Percentiles rank a stretch among this genome's conserved stretches.
Evolutionary conservation across 2,329 filamentous ascomycete genomes (phyloP).

Genomic region (Trichoderma pleuroti): DNA sequence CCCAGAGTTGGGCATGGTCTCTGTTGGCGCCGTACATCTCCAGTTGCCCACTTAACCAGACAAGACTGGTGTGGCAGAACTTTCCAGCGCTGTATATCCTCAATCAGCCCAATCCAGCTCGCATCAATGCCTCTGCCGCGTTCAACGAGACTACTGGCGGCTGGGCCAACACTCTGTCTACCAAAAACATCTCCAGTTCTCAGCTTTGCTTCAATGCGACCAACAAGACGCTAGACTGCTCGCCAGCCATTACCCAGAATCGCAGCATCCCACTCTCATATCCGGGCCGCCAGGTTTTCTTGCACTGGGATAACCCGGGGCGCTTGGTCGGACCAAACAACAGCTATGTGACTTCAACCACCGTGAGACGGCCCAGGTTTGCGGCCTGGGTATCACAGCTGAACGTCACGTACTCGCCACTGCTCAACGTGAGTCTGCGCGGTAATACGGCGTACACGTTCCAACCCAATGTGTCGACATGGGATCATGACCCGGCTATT

Average conservation of each 20-base stretch:
- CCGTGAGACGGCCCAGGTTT: constrained; percentile 58
- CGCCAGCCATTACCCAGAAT: constrained; percentile 64
- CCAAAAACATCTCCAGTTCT: constrained; percentile 39
- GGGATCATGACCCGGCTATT: constrained; percentile 61
- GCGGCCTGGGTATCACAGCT: constrained; percentile 77
- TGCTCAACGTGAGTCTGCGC: constrained; percentile 48
- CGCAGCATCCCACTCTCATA: constrained; percentile 68
- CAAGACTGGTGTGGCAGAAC: constrained; percentile 79
- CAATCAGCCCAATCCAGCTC: constrained; percentile 73
- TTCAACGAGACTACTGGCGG: constrained; percentile 62
- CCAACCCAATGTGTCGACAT: constrained; percentile 69
- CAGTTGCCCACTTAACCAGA: constrained; percentile 68
- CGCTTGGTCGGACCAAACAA: constrained; percentile 73
- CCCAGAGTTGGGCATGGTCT: constrained; percentile 83
- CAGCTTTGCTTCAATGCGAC: constrained; percentile 58
- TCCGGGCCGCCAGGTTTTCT: constrained; percentile 66
- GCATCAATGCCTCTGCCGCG: constrained; percentile 59
- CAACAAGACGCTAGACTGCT: constrained; percentile 53
- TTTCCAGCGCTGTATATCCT: constrained; percentile 68
- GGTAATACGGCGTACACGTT: constrained; percentile 61
- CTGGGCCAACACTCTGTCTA: constrained; percentile 53
- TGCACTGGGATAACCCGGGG: constrained; percentile 71
- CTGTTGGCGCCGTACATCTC: constrained; percentile 77
- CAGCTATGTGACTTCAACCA: constrained; percentile 66
- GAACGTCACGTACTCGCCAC: constrained; percentile 65